These are phyloP conservation scores for Ophiosphaerella narmari DNA, from an alignment of 2,329 filamentous ascomycete species.

Conservation along the genomic window DNA sequence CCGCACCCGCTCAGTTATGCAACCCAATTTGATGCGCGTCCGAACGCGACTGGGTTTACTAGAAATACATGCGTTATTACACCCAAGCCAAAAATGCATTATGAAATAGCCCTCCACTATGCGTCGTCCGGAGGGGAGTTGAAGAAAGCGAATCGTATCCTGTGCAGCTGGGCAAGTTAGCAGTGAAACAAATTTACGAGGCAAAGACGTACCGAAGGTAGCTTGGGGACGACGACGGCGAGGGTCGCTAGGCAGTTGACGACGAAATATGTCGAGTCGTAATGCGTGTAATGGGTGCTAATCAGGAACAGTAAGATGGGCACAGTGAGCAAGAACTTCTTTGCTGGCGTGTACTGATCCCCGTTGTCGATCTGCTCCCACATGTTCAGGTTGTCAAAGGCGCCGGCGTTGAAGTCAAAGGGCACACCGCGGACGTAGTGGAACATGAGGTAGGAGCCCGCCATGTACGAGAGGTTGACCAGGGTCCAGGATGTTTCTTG, in stretches of 20 bases:
- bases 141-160: constrained; percentile 47
- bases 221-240: constrained; percentile 91
- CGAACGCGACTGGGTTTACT: constrained; percentile 28
- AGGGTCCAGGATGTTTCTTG: constrained; percentile 99
- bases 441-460: constrained; percentile 99
- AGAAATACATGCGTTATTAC: constrained; percentile 44
- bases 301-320: constrained; percentile 93
- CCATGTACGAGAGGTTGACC: constrained; percentile 99
- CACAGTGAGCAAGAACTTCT: constrained; percentile 95
- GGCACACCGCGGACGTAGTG: constrained; percentile 97
- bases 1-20: constrained; percentile 33
- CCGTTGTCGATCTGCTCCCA: constrained; percentile 99
- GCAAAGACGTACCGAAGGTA: constrained; percentile 78
- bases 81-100: constrained; percentile 28
- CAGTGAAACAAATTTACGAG: background rate
- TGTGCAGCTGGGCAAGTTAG: constrained; percentile 39
- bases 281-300: constrained; percentile 98
- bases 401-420: constrained; percentile 97
- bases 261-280: constrained; percentile 94
- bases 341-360: constrained; percentile 96
- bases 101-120: constrained; percentile 18
- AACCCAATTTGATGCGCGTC: constrained; percentile 30
- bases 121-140: constrained; percentile 45
- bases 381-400: constrained; percentile 99
- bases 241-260: constrained; percentile 95